Evolutionary conservation across 2,329 filamentous ascomycete species (phyloP).

Genomic region (Tolypocladium tundrense): DNA sequence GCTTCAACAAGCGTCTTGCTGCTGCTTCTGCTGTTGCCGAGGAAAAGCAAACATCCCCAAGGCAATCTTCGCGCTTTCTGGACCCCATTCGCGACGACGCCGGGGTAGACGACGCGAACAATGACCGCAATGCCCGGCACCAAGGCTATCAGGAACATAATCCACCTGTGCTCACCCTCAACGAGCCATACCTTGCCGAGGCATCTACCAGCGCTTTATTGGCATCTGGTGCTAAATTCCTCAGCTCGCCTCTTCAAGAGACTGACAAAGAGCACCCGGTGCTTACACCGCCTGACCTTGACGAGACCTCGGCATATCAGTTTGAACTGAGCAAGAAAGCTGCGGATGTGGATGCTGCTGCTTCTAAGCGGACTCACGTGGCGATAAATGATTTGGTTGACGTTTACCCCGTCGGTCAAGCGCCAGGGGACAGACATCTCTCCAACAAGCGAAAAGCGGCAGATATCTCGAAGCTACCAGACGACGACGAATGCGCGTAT

Average conservation of each 20-base stretch:
- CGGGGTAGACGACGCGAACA: background rate
- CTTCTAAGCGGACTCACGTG: background rate
- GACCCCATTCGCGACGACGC: background rate
- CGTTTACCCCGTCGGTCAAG: background rate
- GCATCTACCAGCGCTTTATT: conserved; percentile 11
- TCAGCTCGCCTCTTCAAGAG: conserved; percentile 12
- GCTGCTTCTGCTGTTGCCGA: background rate
- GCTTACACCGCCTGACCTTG: conserved; percentile 4
- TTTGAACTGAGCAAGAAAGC: conserved; percentile 17
- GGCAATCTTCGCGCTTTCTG: background rate
- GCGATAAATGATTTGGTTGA: background rate
- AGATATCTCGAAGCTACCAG: conserved; percentile 13
- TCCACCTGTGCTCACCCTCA: background rate
- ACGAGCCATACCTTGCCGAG: background rate
- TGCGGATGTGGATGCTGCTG: background rate
- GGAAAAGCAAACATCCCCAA: background rate
- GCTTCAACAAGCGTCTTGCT: background rate
- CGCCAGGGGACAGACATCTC: background rate
- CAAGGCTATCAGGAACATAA: background rate
- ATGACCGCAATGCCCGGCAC: background rate
- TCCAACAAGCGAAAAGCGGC: conserved; percentile 16
- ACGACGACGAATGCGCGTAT: conserved; percentile 1
- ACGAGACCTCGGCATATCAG: conserved; percentile 20
- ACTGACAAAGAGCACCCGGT: background rate
- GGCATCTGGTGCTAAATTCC: conserved; percentile 21